Base-by-base conservation (phyloP, 148 eudicot species). In the Selenicereus undatus region DNA sequence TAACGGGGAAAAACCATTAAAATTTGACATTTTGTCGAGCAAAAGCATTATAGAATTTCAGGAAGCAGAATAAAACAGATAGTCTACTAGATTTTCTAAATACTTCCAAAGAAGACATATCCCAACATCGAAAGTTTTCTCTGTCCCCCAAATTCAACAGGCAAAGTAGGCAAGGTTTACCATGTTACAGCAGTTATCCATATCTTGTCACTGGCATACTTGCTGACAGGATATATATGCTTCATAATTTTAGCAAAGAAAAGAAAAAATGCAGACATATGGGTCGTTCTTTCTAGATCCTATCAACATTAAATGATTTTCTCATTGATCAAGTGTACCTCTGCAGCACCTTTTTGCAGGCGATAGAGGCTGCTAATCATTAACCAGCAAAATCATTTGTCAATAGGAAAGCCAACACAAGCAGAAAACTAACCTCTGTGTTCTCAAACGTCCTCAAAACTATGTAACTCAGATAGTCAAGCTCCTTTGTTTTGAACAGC, bases 371-470 rank as follows among this genome's bases (percentile, higher is more conserved):
- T n/a, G 68, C 27, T n/a, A 60, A 60, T 60, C 18, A 66, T n/a
- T n/a, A 16, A 64, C 68, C 71, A 66, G 17, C 30, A 26, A 11
- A 26, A 26, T 27, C 71, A 66, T 66, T 66, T 32, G 13, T 66
- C 35, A 66, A 66, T 30, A 74, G 9, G 9, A 45, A 45, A 29
- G 56, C 48, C 21, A 22, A 84, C n/a, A 14, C 8, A 75, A 71
- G 29, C 36, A 80, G 18, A 78, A 62, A 56, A 89, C 94, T 66
- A 76, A 95, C 98, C 97, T 90, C 99, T 24, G 89, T 91, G 83
- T 96, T 94, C 86, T 96, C 99, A 80, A 96, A 96, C 96, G 92
- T 89, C 89, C 99, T 89, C 77, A 96, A 81, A 36, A 96, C 98
- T 43, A 96, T 85, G 71, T 91, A 90, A 83, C 97, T 96, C 97